Conservation (phyloP, 73 alveolate species). For the Paramecium bursaria region DNA sequence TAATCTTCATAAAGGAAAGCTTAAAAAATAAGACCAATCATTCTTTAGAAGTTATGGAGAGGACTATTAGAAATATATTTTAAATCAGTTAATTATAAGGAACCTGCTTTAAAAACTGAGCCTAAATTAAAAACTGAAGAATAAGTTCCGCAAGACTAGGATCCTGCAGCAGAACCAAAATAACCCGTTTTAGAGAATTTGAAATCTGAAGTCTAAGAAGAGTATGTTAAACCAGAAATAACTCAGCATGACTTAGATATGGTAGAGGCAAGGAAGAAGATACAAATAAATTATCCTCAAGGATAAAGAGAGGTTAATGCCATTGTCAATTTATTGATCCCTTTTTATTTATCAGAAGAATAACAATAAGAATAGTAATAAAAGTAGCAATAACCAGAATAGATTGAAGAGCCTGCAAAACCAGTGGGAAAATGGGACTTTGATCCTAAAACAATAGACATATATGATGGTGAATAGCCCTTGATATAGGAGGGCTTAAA, state of each 20-base stretch:
- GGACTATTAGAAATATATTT: conserved; percentile 42
- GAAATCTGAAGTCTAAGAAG: too few species aligned
- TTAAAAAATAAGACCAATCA: conserved; percentile 4
- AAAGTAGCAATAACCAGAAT: background rate
- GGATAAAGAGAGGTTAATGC: conserved; percentile 11
- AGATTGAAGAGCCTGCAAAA: conserved; percentile 1
- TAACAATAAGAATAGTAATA: background rate
- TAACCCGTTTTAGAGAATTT: background rate
- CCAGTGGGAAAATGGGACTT: conserved; percentile 61
- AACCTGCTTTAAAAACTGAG: conserved; percentile 23
- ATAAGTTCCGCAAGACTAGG: background rate
- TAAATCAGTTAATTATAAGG: conserved; percentile 52
- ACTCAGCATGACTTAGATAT: conserved; percentile 55
- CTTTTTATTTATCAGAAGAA: conserved; percentile 16
- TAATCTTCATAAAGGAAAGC: conserved; percentile 1
- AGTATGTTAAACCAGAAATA: conserved; percentile 53
- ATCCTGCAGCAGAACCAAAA: too few species aligned
- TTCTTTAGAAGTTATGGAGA: conserved; percentile 5
- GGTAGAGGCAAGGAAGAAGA: conserved; percentile 59
- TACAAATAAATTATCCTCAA: background rate
- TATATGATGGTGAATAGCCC: conserved; percentile 57
- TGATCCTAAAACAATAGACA: conserved; percentile 59
- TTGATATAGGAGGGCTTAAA: conserved; percentile 37
- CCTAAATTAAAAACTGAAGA: conserved; percentile 38
- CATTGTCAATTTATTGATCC: conserved; percentile 34